Percentiles rank a stretch among this genome's conserved stretches.
Conservation (phyloP, 202 grass and related monocot species). For the Panicum virgatum region DNA sequence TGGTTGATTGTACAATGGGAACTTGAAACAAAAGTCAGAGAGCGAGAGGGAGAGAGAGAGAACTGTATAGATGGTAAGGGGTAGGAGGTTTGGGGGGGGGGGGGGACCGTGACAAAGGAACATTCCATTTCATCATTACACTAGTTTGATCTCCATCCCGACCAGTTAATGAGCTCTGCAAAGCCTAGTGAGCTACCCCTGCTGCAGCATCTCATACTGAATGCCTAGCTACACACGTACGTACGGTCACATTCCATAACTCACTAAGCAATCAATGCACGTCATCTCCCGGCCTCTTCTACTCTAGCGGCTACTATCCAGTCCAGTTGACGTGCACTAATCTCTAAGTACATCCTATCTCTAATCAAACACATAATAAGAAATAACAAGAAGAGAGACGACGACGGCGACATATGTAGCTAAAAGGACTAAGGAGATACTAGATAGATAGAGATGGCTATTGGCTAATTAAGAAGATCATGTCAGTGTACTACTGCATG, state of each 20-base stretch:
- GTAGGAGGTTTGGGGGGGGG: neutral
- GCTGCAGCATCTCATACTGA: neutral
- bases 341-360: conserved; percentile 4
- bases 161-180: conserved; percentile 18
- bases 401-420: neutral
- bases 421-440: too few species aligned
- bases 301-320: neutral
- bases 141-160: neutral
- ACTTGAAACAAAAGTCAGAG: neutral
- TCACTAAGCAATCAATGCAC: neutral
- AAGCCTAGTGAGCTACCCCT: neutral
- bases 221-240: neutral
- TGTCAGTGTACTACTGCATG: neutral
- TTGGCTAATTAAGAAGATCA: neutral
- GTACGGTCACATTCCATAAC: neutral
- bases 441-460: neutral
- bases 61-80: too few species aligned
- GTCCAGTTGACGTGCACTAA: neutral
- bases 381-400: neutral
- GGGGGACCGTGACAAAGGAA: conserved; percentile 3
- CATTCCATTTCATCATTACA: conserved; percentile 2
- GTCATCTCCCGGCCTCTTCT: neutral
- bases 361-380: neutral
- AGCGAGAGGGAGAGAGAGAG: neutral
- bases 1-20: neutral